A percentile compares a stretch with the other conserved stretches of the same genome.
Evolutionary conservation across 495 filamentous ascomycete genomes (phyloP).

Genomic region (Neurospora sp.): DNA sequence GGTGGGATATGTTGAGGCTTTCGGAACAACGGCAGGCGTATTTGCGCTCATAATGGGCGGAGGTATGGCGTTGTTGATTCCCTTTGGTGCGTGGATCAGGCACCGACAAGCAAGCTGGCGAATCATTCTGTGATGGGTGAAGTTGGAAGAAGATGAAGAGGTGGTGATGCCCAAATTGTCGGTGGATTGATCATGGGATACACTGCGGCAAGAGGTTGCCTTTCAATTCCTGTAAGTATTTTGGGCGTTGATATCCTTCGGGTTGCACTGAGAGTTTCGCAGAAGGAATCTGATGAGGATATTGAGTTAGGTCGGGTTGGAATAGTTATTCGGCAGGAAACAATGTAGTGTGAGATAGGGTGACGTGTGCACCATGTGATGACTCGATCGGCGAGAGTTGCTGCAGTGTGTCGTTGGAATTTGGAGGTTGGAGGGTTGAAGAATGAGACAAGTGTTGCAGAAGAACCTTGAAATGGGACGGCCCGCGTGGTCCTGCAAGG

Average conservation of each 20-base stretch:
- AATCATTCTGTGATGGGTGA: constrained; percentile 16
- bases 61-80: constrained; percentile 21
- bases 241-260: not conserved
- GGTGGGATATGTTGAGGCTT: constrained; percentile 39
- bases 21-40: constrained; percentile 44
- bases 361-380: not conserved
- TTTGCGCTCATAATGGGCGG: constrained; percentile 20
- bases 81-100: constrained; percentile 19
- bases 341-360: not conserved
- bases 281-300: not conserved
- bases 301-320: not conserved
- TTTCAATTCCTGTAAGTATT: not conserved
- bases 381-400: not conserved
- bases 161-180: not conserved
- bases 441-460: not conserved
- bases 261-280: not conserved
- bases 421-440: not conserved
- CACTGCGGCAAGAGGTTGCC: not conserved
- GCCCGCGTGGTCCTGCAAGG: not conserved
- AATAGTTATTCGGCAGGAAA: not conserved
- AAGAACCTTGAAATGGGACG: not conserved
- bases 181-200: not conserved
- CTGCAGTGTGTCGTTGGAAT: not conserved
- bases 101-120: constrained; percentile 21
- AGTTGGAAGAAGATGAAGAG: not conserved